A percentile compares a stretch with the other conserved stretches of the same genome.
Evolutionary conservation across 2,329 filamentous ascomycete genomes (phyloP).

Genomic region (Talaromyces rugulosus): DNA sequence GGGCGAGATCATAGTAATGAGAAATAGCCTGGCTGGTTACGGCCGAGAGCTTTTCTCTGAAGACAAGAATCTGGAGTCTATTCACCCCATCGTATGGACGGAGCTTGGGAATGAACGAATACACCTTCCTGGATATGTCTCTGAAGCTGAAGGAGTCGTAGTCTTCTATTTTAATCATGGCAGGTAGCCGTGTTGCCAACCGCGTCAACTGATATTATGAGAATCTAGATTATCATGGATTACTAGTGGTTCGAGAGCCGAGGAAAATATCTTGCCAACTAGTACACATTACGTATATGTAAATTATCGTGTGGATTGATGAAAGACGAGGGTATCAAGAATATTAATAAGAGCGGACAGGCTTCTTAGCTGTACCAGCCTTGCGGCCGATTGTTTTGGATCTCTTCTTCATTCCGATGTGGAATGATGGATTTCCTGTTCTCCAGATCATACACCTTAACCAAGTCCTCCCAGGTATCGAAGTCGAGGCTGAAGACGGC

Average conservation of each 20-base stretch:
- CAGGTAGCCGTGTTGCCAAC: no score
- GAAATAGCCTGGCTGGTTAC: neutral
- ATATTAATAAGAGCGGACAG: neutral
- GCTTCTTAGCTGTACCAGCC: conserved; percentile 61
- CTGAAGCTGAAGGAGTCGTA: no score
- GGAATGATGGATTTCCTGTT: conserved; percentile 67
- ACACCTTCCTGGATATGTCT: no score
- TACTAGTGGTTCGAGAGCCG: no score
- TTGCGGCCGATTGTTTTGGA: conserved; percentile 48
- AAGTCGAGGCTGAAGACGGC: conserved; percentile 87
- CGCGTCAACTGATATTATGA: no score
- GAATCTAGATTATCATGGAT: no score
- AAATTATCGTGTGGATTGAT: neutral
- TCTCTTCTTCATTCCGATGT: conserved; percentile 65
- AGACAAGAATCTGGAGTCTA: neutral
- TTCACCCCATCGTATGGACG: neutral
- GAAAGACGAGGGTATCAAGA: neutral
- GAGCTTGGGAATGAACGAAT: no score
- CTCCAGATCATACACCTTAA: conserved; percentile 70
- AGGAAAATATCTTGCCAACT: no score
- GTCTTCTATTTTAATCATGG: no score
- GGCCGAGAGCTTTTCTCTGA: neutral
- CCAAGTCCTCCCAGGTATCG: conserved; percentile 72
- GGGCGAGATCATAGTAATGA: neutral
- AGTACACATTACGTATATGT: no score